These are phyloP conservation scores for Penicillium coprophilum DNA, from an alignment of 495 filamentous ascomycete genomes.

Conservation along the genomic window DNA sequence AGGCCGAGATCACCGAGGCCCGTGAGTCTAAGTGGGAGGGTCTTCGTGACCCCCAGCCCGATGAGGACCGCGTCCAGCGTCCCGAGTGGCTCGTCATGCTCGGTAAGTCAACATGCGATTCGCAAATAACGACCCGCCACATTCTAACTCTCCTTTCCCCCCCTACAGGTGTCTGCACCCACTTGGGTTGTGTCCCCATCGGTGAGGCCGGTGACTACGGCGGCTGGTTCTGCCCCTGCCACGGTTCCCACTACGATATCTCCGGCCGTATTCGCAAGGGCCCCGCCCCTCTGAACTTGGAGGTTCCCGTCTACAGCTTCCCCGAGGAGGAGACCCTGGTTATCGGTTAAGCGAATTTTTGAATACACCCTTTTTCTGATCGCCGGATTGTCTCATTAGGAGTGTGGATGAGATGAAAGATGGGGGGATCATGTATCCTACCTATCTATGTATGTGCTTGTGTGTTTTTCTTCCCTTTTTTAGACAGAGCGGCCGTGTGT, in stretches of 20 bases:
- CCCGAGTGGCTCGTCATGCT: constrained; percentile 99
- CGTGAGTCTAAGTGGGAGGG: constrained; percentile 70
- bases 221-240: constrained; percentile 99
- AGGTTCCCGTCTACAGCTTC: constrained; percentile 89
- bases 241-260: constrained; percentile 99
- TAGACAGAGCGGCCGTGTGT: constrained; percentile 45
- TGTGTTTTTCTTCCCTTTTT: constrained; percentile 30
- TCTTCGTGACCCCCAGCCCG: constrained; percentile 87
- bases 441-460: constrained; percentile 35
- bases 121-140: neutral
- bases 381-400: constrained; percentile 24
- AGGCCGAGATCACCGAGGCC: constrained; percentile 81
- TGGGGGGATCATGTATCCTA: constrained; percentile 23
- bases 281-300: constrained; percentile 94
- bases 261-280: constrained; percentile 95
- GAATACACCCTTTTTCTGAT: constrained; percentile 17
- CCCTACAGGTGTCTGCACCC: constrained; percentile 86
- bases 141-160: constrained; percentile 13
- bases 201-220: constrained; percentile 97
- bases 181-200: constrained; percentile 98
- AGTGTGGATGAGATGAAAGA: constrained; percentile 19
- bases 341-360: constrained; percentile 62
- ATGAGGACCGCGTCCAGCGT: constrained; percentile 92
- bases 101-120: constrained; percentile 54
- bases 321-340: constrained; percentile 73